phyloP scores from a whole-genome alignment of 2,329 filamentous ascomycete genomes.

The Exophiala bonariae region DNA sequence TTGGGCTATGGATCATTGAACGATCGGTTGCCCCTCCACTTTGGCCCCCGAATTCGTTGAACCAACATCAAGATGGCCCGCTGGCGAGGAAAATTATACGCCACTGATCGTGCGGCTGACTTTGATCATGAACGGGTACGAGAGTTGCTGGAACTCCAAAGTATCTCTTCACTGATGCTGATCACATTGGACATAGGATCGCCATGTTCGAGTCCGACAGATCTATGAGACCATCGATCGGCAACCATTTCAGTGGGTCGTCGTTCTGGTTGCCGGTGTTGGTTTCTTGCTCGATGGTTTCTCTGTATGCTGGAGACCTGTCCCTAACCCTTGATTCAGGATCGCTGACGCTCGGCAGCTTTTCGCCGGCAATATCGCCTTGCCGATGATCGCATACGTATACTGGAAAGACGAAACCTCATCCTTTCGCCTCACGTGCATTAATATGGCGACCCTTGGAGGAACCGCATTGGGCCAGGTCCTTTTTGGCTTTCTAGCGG shows the following conservation, averaged over 20 bases:
- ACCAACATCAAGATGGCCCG: slow-evolving; percentile 13
- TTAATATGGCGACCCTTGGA: slow-evolving; percentile 48
- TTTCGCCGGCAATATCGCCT: slow-evolving; percentile 52
- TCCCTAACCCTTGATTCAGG: slow-evolving; percentile 1
- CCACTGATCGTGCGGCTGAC: slow-evolving; percentile 44
- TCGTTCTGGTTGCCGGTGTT: slow-evolving; percentile 49
- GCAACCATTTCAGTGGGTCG: slow-evolving; percentile 43
- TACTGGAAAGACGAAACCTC: slow-evolving; percentile 45
- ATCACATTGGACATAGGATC: slow-evolving; percentile 33
- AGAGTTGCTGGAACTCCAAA: slow-evolving; percentile 5
- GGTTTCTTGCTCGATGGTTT: slow-evolving; percentile 53
- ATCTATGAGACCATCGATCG: slow-evolving; percentile 47
- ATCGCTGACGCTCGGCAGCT: slow-evolving; percentile 34
- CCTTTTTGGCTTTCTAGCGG: slow-evolving; percentile 48
- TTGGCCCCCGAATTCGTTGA: slow-evolving; percentile 8
- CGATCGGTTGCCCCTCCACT: slow-evolving; percentile 10
- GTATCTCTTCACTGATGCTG: neutral
- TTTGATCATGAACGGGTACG: slow-evolving; percentile 43
- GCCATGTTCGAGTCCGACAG: slow-evolving; percentile 43
- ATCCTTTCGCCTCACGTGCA: slow-evolving; percentile 37
- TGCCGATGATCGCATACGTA: slow-evolving; percentile 49
- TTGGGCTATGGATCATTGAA: slow-evolving; percentile 10
- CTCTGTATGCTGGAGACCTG: slow-evolving; percentile 31
- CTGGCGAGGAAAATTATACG: slow-evolving; percentile 36
- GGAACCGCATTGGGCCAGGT: slow-evolving; percentile 51